These are phyloP conservation scores for Odonthalia washingtoniensis DNA, from an alignment of 31 red algal species.

Conservation along the genomic window DNA sequence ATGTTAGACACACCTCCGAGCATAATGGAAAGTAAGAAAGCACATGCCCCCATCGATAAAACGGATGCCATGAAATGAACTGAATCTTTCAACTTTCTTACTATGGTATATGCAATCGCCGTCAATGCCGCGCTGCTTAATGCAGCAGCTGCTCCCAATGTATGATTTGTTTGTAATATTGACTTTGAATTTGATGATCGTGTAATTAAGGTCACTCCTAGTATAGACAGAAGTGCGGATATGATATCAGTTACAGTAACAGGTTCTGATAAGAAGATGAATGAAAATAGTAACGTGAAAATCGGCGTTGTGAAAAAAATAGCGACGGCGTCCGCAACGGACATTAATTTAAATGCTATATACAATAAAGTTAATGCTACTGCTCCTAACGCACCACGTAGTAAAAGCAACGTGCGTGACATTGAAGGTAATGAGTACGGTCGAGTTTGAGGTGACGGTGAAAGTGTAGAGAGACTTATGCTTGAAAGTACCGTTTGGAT, in stretches of 20 bases:
- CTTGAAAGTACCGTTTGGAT: not conserved
- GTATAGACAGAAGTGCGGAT: not conserved
- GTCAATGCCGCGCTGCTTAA: conserved; percentile 6
- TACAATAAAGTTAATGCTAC: conserved; percentile 17
- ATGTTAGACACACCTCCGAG: not conserved
- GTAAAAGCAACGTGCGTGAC: not conserved
- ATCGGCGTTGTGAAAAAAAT: conserved; percentile 34
- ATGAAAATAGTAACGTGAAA: conserved; percentile 24
- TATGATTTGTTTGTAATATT: not conserved
- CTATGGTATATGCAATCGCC: not conserved
- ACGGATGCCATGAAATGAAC: conserved; percentile 43
- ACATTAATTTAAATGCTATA: not conserved
- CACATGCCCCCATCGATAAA: not conserved
- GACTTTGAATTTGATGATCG: not conserved
- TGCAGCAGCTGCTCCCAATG: conserved; percentile 9
- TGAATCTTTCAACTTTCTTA: conserved; percentile 9
- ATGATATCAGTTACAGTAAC: not conserved
- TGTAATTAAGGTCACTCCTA: conserved; percentile 26
- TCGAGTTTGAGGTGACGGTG: not conserved
- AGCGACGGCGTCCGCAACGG: conserved; percentile 20
- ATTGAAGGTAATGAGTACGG: not conserved
- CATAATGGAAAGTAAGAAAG: conserved; percentile 2
- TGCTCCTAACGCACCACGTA: conserved; percentile 19
- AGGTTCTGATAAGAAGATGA: conserved; percentile 1
- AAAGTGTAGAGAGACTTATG: not conserved